A percentile compares a stretch with the other conserved stretches of the same genome.
phyloP scores from a whole-genome alignment of 257 asterid species.

The Verbascum thapsus region DNA sequence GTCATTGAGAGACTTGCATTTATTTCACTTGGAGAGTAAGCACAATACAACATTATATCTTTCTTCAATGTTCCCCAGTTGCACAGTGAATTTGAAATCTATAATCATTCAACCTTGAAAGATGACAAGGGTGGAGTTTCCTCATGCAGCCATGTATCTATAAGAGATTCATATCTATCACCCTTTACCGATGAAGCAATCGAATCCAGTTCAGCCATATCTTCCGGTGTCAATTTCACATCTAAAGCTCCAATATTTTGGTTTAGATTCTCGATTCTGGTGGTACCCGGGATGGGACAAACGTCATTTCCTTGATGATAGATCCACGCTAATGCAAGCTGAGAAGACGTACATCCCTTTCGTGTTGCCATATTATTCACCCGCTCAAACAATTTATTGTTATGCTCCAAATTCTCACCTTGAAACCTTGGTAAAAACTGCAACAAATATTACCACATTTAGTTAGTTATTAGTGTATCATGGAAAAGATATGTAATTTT shows the following conservation, averaged over 20 bases:
- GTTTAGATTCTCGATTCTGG: conserved; percentile 32
- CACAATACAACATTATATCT: too few relatives aligned
- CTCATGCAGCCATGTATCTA: not conserved
- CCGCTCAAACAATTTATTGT: conserved; percentile 6
- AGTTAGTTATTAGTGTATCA: too few relatives aligned
- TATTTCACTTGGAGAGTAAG: too few relatives aligned
- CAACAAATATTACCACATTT: not conserved
- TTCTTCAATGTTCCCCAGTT: too few relatives aligned
- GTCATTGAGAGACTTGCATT: too few relatives aligned
- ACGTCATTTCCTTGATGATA: conserved; percentile 39
- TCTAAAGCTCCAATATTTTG: conserved; percentile 31
- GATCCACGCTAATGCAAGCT: conserved; percentile 40
- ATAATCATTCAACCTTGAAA: too few relatives aligned
- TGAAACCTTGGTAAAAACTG: conserved; percentile 29
- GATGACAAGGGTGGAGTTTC: too few relatives aligned
- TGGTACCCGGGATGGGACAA: conserved; percentile 35
- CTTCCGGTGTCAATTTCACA: conserved; percentile 27
- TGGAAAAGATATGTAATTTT: too few relatives aligned
- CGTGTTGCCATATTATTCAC: conserved; percentile 25
- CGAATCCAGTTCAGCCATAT: conserved; percentile 25
- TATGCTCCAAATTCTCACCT: conserved; percentile 27
- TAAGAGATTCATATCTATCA: conserved; percentile 4
- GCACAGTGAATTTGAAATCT: too few relatives aligned
- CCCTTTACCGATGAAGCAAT: conserved; percentile 10
- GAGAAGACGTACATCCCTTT: conserved; percentile 32